phyloP scores from a whole-genome alignment of 371 early-diverging fungal species.

The Mortierella sp. region DNA sequence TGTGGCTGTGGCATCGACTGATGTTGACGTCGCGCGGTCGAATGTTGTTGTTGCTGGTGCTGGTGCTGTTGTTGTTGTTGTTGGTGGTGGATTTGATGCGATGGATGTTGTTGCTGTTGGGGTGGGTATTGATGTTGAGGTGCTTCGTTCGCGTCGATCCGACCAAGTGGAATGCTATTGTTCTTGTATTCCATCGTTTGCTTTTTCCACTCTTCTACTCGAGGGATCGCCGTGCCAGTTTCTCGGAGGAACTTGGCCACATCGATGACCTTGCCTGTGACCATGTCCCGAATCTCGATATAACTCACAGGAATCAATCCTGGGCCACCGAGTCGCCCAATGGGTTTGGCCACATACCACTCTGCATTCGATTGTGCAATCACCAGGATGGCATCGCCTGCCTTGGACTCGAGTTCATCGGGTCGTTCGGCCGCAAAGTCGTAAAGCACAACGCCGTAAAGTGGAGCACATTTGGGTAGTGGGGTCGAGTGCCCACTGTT shows the following conservation, averaged over 20 bases:
- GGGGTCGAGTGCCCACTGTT: slow-evolving; percentile 7
- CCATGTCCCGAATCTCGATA: slow-evolving; percentile 77
- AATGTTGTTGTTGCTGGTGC: slow-evolving; percentile 12
- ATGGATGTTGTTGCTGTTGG: slow-evolving; percentile 31
- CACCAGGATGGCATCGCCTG: slow-evolving; percentile 80
- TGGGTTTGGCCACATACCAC: slow-evolving; percentile 86
- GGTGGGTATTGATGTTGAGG: slow-evolving; percentile 5
- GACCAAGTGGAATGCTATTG: slow-evolving; percentile 64
- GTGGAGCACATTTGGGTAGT: slow-evolving; percentile 55
- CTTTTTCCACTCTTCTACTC: slow-evolving; percentile 82
- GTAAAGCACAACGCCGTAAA: slow-evolving; percentile 80
- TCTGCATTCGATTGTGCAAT: slow-evolving; percentile 84
- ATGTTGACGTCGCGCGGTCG: no score
- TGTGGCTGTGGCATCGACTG: slow-evolving; percentile 9
- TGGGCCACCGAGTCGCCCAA: slow-evolving; percentile 72
- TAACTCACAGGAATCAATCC: slow-evolving; percentile 85
- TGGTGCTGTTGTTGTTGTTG: slow-evolving; percentile 24
- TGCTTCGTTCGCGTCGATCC: slow-evolving; percentile 26
- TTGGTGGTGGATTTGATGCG: slow-evolving; percentile 31
- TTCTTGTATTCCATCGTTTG: slow-evolving; percentile 68
- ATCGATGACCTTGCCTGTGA: slow-evolving; percentile 70
- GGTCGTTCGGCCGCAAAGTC: slow-evolving; percentile 81
- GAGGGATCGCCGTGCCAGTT: slow-evolving; percentile 63
- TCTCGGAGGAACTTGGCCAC: slow-evolving; percentile 61
- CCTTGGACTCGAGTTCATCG: slow-evolving; percentile 79